These are phyloP conservation scores for Penicillium freii DNA, from an alignment of 2,329 filamentous ascomycete species.

Conservation along the genomic window DNA sequence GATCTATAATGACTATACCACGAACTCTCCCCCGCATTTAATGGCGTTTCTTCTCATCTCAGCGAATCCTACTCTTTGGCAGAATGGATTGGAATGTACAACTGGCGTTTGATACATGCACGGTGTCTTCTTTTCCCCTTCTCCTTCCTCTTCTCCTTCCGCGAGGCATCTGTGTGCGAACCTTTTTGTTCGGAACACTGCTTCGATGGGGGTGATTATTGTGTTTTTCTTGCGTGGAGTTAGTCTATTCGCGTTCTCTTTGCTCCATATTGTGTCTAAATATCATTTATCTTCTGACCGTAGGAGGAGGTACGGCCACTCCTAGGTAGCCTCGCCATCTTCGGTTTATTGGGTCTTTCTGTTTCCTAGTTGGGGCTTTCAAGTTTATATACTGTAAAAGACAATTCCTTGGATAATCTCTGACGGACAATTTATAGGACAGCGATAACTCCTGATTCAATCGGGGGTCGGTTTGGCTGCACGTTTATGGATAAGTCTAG, in stretches of 20 bases:
- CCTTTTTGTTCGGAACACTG: background rate
- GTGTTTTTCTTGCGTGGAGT: background rate
- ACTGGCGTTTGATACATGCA: slow-evolving; percentile 5
- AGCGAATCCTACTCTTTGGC: slow-evolving; percentile 3
- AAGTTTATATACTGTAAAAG: background rate
- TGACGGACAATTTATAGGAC: background rate
- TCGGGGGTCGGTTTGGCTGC: background rate
- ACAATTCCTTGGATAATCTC: background rate
- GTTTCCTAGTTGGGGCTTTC: background rate
- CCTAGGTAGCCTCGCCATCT: background rate
- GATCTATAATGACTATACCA: slow-evolving; percentile 23
- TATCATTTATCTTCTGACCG: background rate
- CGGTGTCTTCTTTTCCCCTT: background rate
- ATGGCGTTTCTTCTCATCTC: slow-evolving; percentile 23
- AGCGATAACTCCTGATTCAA: background rate
- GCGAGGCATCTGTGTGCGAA: background rate
- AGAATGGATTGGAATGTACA: slow-evolving; percentile 3
- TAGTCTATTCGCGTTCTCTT: background rate
- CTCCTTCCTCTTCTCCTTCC: background rate
- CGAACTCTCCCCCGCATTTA: slow-evolving; percentile 17
- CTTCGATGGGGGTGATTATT: background rate
- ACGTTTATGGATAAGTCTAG: background rate
- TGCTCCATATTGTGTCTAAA: background rate
- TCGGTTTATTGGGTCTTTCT: background rate
- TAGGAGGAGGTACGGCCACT: background rate